A percentile compares a stretch with the other conserved stretches of the same genome.
Conservation (phyloP, 192 early-diverging fungal species). For the Neocallimastix lanati region DNA sequence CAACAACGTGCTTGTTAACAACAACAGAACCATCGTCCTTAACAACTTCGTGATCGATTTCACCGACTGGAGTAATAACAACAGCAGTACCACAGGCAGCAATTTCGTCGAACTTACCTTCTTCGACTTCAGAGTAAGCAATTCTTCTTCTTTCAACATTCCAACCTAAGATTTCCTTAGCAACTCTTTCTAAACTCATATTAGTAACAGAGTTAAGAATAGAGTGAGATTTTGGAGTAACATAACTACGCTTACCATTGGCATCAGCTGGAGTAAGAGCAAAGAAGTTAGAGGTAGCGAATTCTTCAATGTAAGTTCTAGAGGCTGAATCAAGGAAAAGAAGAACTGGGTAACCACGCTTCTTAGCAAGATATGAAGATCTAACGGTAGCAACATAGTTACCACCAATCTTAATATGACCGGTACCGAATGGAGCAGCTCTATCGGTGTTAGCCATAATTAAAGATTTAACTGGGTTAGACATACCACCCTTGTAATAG, state of each 20-base stretch:
- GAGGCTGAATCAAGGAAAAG: constrained; percentile 53
- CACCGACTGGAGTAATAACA: constrained; percentile 48
- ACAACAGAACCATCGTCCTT: neutral
- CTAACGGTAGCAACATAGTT: constrained; percentile 52
- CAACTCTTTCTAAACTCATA: constrained; percentile 28
- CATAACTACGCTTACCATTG: constrained; percentile 27
- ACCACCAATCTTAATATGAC: constrained; percentile 46
- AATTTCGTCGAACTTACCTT: constrained; percentile 41
- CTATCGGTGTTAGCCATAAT: constrained; percentile 51
- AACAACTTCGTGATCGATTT: constrained; percentile 29
- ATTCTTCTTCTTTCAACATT: constrained; percentile 29
- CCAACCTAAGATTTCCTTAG: constrained; percentile 38
- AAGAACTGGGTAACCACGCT: constrained; percentile 45
- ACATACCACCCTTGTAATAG: constrained; percentile 33
- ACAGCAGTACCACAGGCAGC: constrained; percentile 60
- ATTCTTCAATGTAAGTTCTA: constrained; percentile 48
- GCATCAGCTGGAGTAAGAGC: constrained; percentile 32
- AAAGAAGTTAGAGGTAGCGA: constrained; percentile 61
- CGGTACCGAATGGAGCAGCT: constrained; percentile 24
- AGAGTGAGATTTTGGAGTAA: constrained; percentile 40
- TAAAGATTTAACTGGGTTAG: constrained; percentile 38
- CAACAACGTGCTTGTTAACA: neutral
- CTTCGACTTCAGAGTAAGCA: constrained; percentile 28
- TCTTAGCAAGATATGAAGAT: constrained; percentile 35
- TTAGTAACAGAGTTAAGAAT: constrained; percentile 54